These are phyloP conservation scores for Fagus sylvatica DNA, from an alignment of 306 rosid genomes.

Conservation along the genomic window DNA sequence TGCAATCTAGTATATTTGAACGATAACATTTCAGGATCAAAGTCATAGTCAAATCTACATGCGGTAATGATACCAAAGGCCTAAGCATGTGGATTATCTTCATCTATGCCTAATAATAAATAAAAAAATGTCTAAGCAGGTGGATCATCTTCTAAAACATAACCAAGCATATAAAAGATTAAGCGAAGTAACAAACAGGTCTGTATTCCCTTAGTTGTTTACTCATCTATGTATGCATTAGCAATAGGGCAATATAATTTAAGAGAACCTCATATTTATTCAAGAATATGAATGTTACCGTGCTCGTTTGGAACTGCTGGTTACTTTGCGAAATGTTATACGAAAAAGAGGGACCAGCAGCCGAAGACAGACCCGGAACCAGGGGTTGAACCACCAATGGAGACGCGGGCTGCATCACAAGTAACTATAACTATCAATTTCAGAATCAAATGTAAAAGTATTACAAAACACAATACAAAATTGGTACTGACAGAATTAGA, in stretches of 20 bases:
- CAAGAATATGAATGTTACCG: conserved; percentile 28
- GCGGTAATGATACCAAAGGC: neutral
- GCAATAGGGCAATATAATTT: neutral
- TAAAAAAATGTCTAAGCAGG: too few species aligned
- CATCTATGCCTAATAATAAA: neutral
- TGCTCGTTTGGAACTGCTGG: conserved; percentile 42
- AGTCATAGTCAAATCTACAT: neutral
- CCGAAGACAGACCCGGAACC: conserved; percentile 40
- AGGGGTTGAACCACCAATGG: conserved; percentile 45
- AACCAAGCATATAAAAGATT: too few species aligned
- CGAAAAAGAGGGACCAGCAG: conserved; percentile 44
- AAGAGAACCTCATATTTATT: conserved; percentile 2
- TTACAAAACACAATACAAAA: neutral
- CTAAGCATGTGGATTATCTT: neutral
- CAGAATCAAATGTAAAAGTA: neutral
- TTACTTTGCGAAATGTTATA: conserved; percentile 43
- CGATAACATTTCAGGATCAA: neutral
- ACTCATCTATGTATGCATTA: neutral
- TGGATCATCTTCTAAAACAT: too few species aligned
- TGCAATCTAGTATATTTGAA: neutral
- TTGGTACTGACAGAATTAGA: conserved; percentile 40
- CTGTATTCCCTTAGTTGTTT: neutral
- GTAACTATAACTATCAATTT: neutral
- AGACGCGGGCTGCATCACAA: conserved; percentile 36
- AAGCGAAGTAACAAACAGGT: neutral